phyloP scores from a whole-genome alignment of 139 green algal species.

The Auxenochlorella pyrenoidosa region DNA sequence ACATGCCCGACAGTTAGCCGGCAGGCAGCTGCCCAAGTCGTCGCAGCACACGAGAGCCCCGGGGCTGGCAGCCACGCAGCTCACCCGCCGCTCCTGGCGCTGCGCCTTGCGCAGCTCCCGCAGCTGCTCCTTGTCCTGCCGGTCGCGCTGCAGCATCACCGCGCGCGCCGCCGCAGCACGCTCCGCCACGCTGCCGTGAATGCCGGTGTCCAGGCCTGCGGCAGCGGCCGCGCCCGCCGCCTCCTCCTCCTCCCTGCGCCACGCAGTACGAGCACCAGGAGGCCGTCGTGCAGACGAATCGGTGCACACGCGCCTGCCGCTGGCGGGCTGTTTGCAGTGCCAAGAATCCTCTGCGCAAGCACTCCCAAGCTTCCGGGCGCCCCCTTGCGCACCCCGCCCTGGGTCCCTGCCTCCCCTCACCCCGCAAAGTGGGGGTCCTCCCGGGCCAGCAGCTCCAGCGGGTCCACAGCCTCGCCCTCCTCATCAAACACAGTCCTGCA shows the following conservation, averaged over 20 bases:
- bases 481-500: constrained; percentile 85
- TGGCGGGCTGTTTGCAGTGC: too few species aligned
- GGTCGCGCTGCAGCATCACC: constrained; percentile 60
- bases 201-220: constrained; percentile 60
- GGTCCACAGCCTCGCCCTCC: constrained; percentile 66
- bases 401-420: background rate
- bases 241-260: background rate
- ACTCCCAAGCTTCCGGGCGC: too few species aligned
- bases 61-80: background rate
- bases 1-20: too few species aligned
- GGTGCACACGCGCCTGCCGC: too few species aligned
- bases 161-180: constrained; percentile 62
- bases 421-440: constrained; percentile 8
- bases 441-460: constrained; percentile 67
- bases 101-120: constrained; percentile 48
- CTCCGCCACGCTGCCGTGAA: constrained; percentile 61
- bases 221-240: background rate
- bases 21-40: too few species aligned
- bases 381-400: too few species aligned
- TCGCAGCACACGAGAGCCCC: background rate
- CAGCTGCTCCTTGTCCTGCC: constrained; percentile 45
- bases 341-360: too few species aligned
- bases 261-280: too few species aligned
- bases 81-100: constrained; percentile 58
- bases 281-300: too few species aligned